Evolutionary conservation across 2,329 filamentous ascomycete species (phyloP).

Genomic region (Colletotrichum coccodes): DNA sequence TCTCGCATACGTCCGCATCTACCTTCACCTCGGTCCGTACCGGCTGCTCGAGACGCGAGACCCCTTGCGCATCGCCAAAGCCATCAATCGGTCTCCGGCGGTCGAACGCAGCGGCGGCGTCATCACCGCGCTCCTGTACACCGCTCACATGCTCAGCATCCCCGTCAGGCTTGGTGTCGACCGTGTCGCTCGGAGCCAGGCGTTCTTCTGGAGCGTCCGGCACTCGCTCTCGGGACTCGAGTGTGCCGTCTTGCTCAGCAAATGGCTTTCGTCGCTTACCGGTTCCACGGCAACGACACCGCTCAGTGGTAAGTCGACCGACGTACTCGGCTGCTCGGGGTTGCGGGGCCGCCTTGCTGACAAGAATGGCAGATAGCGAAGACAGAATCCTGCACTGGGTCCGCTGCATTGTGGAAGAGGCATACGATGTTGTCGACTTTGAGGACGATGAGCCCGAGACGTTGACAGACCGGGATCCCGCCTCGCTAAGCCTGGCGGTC

Average conservation of each 20-base stretch:
- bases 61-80: constrained; percentile 49
- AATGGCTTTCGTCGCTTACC: constrained; percentile 52
- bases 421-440: constrained; percentile 49
- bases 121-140: constrained; percentile 60
- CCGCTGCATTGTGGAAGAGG: constrained; percentile 55
- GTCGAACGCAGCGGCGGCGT: constrained; percentile 60
- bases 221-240: constrained; percentile 65
- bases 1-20: constrained; percentile 57
- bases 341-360: background rate
- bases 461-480: constrained; percentile 37
- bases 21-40: constrained; percentile 55
- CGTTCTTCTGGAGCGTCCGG: constrained; percentile 67
- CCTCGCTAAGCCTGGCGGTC: constrained; percentile 49
- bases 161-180: constrained; percentile 65
- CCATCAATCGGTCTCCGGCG: constrained; percentile 46
- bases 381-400: constrained; percentile 58
- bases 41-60: constrained; percentile 55
- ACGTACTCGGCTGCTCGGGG: too few relatives aligned
- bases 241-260: constrained; percentile 63
- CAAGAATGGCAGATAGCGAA: constrained; percentile 45
- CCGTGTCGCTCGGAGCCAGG: constrained; percentile 63
- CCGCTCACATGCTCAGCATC: constrained; percentile 64
- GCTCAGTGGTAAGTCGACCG: constrained; percentile 39
- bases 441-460: constrained; percentile 44
- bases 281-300: constrained; percentile 34